A percentile compares a stretch with the other conserved stretches of the same genome.
Conservation (phyloP, 2,329 filamentous ascomycete species). For the Nemania diffusa region DNA sequence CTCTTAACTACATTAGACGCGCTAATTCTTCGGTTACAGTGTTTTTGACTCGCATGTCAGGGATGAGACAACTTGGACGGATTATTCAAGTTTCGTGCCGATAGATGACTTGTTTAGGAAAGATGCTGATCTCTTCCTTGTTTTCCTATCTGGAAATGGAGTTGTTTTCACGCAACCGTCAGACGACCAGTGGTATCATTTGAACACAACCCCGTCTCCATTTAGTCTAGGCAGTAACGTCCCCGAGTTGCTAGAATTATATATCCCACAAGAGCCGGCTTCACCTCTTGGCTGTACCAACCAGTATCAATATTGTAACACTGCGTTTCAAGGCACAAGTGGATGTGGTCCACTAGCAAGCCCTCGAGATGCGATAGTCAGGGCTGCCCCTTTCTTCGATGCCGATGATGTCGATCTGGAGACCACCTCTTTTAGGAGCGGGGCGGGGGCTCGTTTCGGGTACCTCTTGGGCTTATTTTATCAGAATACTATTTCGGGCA, state of each 20-base stretch:
- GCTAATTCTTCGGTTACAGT: background rate
- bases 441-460: background rate
- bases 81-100: background rate
- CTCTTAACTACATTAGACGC: too few relatives aligned
- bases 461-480: background rate
- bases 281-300: constrained; percentile 3
- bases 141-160: constrained; percentile 33
- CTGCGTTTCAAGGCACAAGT: background rate
- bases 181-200: constrained; percentile 20
- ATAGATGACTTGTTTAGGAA: background rate
- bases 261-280: constrained; percentile 1
- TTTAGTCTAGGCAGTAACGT: background rate
- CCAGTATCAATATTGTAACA: constrained; percentile 22
- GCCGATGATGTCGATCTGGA: background rate
- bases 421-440: background rate
- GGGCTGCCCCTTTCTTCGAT: constrained; percentile 8
- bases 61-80: background rate
- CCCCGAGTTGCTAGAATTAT: background rate
- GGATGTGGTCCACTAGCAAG: constrained; percentile 14
- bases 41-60: background rate
- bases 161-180: constrained; percentile 26
- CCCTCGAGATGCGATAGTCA: background rate
- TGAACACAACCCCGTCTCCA: background rate
- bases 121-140: constrained; percentile 30
- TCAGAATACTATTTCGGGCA: background rate